Evolutionary conservation across 331 rosid genomes (phyloP).

Genomic region (Quercus tomentella): DNA sequence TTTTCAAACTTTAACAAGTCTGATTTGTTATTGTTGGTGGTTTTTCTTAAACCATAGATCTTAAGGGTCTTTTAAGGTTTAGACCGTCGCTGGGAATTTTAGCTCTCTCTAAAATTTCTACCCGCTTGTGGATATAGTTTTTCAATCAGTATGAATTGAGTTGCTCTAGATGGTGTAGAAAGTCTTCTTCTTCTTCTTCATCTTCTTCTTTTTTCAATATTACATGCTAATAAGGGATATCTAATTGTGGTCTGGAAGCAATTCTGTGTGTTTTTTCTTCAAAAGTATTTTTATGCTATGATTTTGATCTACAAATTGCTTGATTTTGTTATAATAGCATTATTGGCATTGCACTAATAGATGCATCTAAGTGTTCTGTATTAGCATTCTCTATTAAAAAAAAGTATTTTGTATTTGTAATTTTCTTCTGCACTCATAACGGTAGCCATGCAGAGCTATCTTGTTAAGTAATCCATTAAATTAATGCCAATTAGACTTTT

Average conservation of each 20-base stretch:
- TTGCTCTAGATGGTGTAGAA: neutral
- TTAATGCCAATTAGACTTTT: neutral
- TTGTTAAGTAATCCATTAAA: neutral
- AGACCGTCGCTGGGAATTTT: neutral
- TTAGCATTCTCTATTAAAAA: too few relatives aligned
- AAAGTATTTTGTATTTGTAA: too few relatives aligned
- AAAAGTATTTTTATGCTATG: neutral
- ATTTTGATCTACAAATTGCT: neutral
- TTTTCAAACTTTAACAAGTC: neutral
- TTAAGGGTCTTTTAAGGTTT: neutral
- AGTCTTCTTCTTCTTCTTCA: neutral
- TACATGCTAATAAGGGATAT: neutral
- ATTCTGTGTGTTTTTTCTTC: neutral
- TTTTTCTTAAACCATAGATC: neutral
- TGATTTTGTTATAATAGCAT: neutral
- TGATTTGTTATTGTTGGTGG: neutral
- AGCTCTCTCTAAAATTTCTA: neutral
- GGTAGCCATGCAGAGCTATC: neutral
- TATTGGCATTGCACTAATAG: neutral
- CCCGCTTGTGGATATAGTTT: neutral
- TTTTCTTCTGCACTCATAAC: neutral
- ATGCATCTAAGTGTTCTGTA: neutral
- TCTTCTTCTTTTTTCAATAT: neutral
- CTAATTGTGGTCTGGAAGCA: neutral
- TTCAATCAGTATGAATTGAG: neutral